Evolutionary conservation across 2,329 filamentous ascomycete genomes (phyloP).

Genomic region (Aspergillus sp.): DNA sequence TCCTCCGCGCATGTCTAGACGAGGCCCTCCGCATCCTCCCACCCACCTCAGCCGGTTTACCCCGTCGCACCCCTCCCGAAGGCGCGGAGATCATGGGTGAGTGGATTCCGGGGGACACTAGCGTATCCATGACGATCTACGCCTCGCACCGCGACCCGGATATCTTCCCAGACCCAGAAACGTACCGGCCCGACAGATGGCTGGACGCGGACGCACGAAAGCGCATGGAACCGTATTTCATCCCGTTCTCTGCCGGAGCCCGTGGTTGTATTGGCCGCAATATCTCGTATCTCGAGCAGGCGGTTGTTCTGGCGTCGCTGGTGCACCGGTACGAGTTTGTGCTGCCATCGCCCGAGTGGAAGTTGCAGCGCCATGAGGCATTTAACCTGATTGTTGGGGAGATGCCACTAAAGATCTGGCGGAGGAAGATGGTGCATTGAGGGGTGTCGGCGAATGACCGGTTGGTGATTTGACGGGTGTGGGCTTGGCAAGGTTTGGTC

Average conservation of each 20-base stretch:
- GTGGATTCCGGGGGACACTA: slow-evolving; percentile 42
- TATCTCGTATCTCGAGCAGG: slow-evolving; percentile 45
- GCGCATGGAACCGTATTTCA: slow-evolving; percentile 32
- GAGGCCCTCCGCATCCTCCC: slow-evolving; percentile 44
- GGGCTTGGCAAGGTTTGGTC: too few relatives aligned
- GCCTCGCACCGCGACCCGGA: slow-evolving; percentile 32
- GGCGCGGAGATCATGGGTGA: slow-evolving; percentile 42
- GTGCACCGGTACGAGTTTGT: slow-evolving; percentile 46
- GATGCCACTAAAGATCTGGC: slow-evolving; percentile 15
- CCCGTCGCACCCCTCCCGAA: slow-evolving; percentile 41
- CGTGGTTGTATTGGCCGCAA: slow-evolving; percentile 39
- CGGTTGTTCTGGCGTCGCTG: slow-evolving; percentile 43
- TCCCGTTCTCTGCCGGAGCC: too few relatives aligned
- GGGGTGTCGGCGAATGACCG: not conserved
- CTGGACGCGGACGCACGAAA: slow-evolving; percentile 32
- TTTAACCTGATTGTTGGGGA: slow-evolving; percentile 16
- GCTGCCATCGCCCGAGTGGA: slow-evolving; percentile 27
- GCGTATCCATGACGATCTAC: too few relatives aligned
- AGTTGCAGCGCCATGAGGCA: slow-evolving; percentile 19
- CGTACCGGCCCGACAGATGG: slow-evolving; percentile 39
- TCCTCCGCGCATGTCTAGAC: slow-evolving; percentile 50
- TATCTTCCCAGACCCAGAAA: slow-evolving; percentile 33
- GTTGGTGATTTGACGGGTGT: too few relatives aligned
- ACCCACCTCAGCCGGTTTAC: slow-evolving; percentile 38
- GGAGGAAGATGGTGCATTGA: not conserved